These are phyloP conservation scores for Neopestalotiopsis rosae DNA, from an alignment of 2,329 filamentous ascomycete genomes.

Conservation along the genomic window DNA sequence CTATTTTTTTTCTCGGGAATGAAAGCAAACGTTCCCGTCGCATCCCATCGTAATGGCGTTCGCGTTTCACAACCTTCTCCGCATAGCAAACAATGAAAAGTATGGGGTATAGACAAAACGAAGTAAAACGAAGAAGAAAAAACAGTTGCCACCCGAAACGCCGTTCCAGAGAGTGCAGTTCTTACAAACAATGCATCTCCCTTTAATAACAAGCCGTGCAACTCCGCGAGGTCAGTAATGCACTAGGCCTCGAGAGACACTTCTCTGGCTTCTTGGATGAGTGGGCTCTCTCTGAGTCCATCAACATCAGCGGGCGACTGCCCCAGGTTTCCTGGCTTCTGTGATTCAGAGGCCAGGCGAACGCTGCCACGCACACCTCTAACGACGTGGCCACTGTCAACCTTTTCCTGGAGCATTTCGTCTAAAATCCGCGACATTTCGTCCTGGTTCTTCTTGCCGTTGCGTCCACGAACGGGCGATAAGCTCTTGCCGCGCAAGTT, in stretches of 20 bases:
- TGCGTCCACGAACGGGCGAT: constrained; percentile 53
- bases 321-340: constrained; percentile 43
- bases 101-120: constrained; percentile 39
- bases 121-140: constrained; percentile 39
- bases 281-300: constrained; percentile 42
- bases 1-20: constrained; percentile 22
- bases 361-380: constrained; percentile 72
- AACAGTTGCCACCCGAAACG: constrained; percentile 33
- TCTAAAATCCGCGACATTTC: constrained; percentile 94
- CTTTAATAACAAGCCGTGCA: background rate
- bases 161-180: constrained; percentile 20
- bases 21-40: constrained; percentile 28
- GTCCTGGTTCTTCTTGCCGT: constrained; percentile 74
- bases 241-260: constrained; percentile 33
- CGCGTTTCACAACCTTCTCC: constrained; percentile 33
- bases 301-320: constrained; percentile 46
- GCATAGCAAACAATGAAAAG: constrained; percentile 42
- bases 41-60: constrained; percentile 34
- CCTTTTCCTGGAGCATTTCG: constrained; percentile 92
- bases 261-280: constrained; percentile 28
- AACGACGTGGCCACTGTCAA: constrained; percentile 76
- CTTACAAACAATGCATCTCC: background rate
- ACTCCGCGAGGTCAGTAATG: constrained; percentile 14
- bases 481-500: constrained; percentile 31
- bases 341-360: constrained; percentile 54